These are phyloP conservation scores for Xylariomycetidae sp. DNA, from an alignment of 2,329 filamentous ascomycete species.

Conservation along the genomic window DNA sequence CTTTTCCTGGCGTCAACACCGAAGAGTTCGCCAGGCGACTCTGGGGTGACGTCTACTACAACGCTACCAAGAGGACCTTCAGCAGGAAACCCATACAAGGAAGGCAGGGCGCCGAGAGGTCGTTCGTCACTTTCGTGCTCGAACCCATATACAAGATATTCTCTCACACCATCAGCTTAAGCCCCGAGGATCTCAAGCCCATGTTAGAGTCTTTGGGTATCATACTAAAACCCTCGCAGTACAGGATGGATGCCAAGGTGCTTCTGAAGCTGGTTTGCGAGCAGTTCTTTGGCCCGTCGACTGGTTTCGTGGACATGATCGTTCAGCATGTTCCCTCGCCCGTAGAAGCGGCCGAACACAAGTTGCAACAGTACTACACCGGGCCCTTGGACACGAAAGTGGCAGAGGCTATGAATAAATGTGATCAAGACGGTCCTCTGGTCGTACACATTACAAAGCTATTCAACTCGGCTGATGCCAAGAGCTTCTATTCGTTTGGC, in stretches of 20 bases:
- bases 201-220: conserved; percentile 80
- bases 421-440: conserved; percentile 84
- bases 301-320: conserved; percentile 94
- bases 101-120: conserved; percentile 75
- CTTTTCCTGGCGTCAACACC: conserved; percentile 74
- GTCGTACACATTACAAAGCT: conserved; percentile 92
- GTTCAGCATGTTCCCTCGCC: conserved; percentile 86
- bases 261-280: conserved; percentile 86
- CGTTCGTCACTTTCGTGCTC: conserved; percentile 90
- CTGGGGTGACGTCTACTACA: conserved; percentile 98
- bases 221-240: conserved; percentile 83
- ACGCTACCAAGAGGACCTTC: conserved; percentile 84
- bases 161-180: conserved; percentile 89
- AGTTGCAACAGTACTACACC: conserved; percentile 85
- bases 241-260: conserved; percentile 83
- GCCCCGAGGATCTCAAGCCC: conserved; percentile 74
- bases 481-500: conserved; percentile 83
- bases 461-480: conserved; percentile 86
- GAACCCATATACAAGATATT: conserved; percentile 98
- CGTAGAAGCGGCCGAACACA: conserved; percentile 67
- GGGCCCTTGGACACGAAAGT: conserved; percentile 80
- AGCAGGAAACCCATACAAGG: conserved; percentile 68
- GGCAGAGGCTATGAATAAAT: conserved; percentile 73
- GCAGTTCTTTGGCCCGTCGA: conserved; percentile 89
- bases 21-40: conserved; percentile 79